Evolutionary conservation across 495 filamentous ascomycete species (phyloP), one percentile per base, ranked within the genome.

Genomic region (Patellaria atrata): DNA sequence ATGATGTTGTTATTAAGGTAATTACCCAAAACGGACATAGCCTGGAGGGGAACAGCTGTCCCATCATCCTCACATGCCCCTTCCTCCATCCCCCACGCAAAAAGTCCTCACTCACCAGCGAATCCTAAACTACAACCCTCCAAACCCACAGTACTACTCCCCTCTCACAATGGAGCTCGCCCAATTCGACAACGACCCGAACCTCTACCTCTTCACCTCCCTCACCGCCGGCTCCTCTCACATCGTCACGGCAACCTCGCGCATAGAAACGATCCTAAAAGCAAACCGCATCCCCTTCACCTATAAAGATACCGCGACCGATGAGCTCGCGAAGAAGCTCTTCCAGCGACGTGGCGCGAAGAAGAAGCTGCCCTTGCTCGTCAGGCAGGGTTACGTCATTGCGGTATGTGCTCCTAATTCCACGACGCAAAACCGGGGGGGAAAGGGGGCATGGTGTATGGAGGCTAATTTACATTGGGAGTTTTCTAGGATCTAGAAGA

Each of bases 151-250:
- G 9, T 26, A 26, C 9, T 26, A 31, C 28, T 15, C 28, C 28
- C 8, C 14, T 14, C 10, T 9, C 34, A 67, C 65, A 63, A 59
- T 60, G 23, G 68, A 71, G 38, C 53, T 62, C 33, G 50, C 52
- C n/a, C 63, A 71, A 27, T 80, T 76, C 60, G 75, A 76, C 37
- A 67, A 70, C 33, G 82, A 91, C 60, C 70, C 78, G 6, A 77
- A 78, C 14, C 75, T 94, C 24, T 94, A 86, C 61, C 75, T 94
- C 51, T 92, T 86, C 63, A 92, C 86, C 35, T 93, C 84, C 45
- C 67, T 94, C 16, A 93, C 86, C n/a, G 79, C 85, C 37, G 86
- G 86, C 43, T 92, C 84, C 4, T 92, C 85, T n/a, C 84, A 93
- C 58, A 94, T 96, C 58, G 75, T 94, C 47, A 96, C 89, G 23